Percentiles rank a stretch among this genome's conserved stretches.
Conservation (phyloP, 2,329 filamentous ascomycete genomes). For the Botrytis tulipae region DNA sequence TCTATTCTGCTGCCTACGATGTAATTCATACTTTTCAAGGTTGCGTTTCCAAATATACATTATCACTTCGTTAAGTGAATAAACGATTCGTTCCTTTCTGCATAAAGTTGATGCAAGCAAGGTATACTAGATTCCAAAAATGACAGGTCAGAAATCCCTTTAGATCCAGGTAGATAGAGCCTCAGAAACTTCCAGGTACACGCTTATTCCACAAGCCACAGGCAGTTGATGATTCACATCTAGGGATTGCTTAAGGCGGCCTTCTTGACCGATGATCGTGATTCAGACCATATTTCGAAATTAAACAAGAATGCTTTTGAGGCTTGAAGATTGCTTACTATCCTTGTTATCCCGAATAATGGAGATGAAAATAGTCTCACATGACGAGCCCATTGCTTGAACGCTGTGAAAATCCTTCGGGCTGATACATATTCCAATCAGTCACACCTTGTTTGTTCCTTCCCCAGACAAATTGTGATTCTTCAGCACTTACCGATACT, state of each 20-base stretch:
- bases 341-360: conserved; percentile 5
- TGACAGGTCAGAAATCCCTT: conserved; percentile 19
- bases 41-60: conserved; percentile 17
- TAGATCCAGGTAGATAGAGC: conserved; percentile 3
- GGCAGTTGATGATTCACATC: conserved; percentile 14
- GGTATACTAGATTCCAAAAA: conserved; percentile 11
- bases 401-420: conserved; percentile 3
- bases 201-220: not conserved
- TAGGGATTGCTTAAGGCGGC: conserved; percentile 19
- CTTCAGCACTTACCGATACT: conserved; percentile 1
- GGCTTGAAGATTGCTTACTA: not conserved
- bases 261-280: conserved; percentile 1
- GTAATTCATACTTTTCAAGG: not conserved
- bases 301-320: not conserved
- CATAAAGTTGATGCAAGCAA: conserved; percentile 20
- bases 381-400: conserved; percentile 8
- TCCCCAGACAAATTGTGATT: conserved; percentile 10
- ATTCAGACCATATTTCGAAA: not conserved
- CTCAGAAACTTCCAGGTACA: conserved; percentile 12
- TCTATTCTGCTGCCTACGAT: conserved; percentile 17
- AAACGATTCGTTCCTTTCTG: not conserved
- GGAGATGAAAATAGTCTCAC: not conserved
- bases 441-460: not conserved
- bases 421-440: conserved; percentile 12
- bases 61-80: not conserved